phyloP scores from a whole-genome alignment of 352 stramenopile genomes.

The Blastocystis sp. region DNA sequence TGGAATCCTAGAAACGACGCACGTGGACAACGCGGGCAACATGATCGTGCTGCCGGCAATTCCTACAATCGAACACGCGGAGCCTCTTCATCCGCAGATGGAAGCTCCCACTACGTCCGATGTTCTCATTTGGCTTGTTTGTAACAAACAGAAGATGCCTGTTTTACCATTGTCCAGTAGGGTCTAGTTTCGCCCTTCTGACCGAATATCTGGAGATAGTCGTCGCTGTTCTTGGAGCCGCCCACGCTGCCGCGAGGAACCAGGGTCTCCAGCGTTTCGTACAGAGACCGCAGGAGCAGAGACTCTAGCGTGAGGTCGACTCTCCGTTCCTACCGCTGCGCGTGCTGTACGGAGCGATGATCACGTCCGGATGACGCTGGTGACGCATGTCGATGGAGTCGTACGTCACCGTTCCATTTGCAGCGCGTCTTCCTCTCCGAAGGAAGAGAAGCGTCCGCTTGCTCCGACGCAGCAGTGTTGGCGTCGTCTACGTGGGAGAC shows the following conservation, averaged over 20 bases:
- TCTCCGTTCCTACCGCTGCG: background rate
- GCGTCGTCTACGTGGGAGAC: background rate
- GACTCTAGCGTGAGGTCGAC: background rate
- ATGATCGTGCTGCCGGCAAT: background rate
- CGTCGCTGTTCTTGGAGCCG: background rate
- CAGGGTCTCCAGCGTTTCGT: conserved; percentile 23
- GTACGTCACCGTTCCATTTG: background rate
- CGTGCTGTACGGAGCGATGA: conserved; percentile 18
- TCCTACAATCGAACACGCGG: background rate
- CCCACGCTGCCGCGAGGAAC: background rate
- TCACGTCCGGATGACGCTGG: conserved; percentile 44
- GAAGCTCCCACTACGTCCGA: background rate
- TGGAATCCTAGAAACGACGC: background rate
- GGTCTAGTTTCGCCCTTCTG: background rate
- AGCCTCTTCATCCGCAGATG: background rate
- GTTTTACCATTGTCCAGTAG: conserved; percentile 5
- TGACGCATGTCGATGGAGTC: conserved; percentile 43
- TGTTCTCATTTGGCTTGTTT: background rate
- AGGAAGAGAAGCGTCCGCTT: conserved; percentile 50
- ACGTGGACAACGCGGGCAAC: background rate
- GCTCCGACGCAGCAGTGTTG: conserved; percentile 22
- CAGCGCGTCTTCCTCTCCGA: background rate
- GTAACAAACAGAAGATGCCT: conserved; percentile 11
- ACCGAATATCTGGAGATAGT: conserved; percentile 44
- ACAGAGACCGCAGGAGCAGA: conserved; percentile 1